These are phyloP conservation scores for Avicennia marina DNA, from an alignment of 257 asterid genomes.

Conservation along the genomic window DNA sequence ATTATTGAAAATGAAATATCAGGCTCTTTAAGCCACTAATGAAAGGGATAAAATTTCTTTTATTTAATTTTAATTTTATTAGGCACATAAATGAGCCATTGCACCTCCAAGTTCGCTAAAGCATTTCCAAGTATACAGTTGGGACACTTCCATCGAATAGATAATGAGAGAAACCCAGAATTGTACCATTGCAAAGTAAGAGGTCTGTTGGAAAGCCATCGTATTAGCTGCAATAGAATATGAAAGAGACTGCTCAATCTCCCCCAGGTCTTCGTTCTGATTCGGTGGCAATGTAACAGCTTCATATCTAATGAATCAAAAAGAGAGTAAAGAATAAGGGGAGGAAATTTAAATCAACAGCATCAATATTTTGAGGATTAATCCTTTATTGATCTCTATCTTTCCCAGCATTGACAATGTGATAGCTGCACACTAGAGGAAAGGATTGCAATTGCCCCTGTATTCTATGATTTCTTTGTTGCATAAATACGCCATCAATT, in stretches of 20 bases:
- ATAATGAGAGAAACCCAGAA: neutral
- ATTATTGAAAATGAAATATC: no score
- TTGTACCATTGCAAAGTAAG: slow-evolving; percentile 65
- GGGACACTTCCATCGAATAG: slow-evolving; percentile 4
- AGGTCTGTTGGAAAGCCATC: slow-evolving; percentile 61
- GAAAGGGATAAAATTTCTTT: neutral
- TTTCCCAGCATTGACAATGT: neutral
- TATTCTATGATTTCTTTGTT: slow-evolving; percentile 1
- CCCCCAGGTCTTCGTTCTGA: slow-evolving; percentile 51
- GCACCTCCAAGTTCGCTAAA: neutral
- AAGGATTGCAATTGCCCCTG: neutral
- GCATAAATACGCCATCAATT: neutral
- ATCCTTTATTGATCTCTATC: slow-evolving; percentile 3
- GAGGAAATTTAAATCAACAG: slow-evolving; percentile 5
- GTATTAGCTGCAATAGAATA: slow-evolving; percentile 36
- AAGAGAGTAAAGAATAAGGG: neutral
- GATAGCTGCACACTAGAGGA: neutral
- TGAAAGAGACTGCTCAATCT: slow-evolving; percentile 44
- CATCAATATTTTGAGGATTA: neutral
- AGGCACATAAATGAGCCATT: neutral
- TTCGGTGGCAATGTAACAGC: slow-evolving; percentile 60
- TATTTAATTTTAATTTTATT: neutral
- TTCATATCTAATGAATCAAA: slow-evolving; percentile 39
- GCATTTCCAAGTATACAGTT: slow-evolving; percentile 3
- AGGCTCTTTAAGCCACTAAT: no score